These are phyloP conservation scores for Russula dissimulans DNA, from an alignment of 768 basidiomycete genomes.

Conservation along the genomic window DNA sequence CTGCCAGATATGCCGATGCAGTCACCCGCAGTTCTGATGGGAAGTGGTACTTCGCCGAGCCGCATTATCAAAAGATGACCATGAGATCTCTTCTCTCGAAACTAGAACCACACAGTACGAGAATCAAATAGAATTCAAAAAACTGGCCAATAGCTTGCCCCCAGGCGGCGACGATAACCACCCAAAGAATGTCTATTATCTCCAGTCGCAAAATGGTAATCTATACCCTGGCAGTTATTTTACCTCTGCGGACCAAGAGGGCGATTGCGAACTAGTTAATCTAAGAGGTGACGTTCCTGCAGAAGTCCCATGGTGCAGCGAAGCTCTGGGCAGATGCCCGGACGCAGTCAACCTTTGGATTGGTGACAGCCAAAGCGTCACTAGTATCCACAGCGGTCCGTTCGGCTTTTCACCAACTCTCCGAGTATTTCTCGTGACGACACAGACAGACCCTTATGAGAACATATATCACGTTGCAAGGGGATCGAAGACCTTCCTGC, in stretches of 20 bases:
- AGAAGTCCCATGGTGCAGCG: conserved; percentile 65
- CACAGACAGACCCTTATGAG: conserved; percentile 69
- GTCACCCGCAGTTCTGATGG: conserved; percentile 46
- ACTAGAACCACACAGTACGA: conserved; percentile 22
- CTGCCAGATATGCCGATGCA: conserved; percentile 64
- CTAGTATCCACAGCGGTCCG: conserved; percentile 80
- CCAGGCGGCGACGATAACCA: conserved; percentile 16
- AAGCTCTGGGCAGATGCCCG: conserved; percentile 63
- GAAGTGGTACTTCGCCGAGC: conserved; percentile 66
- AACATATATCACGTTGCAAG: conserved; percentile 86
- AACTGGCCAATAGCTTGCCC: neutral
- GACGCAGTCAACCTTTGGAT: conserved; percentile 96
- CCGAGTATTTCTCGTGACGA: neutral
- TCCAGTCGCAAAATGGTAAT: conserved; percentile 93
- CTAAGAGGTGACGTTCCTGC: conserved; percentile 58
- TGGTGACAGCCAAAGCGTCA: conserved; percentile 64
- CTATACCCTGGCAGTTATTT: conserved; percentile 46
- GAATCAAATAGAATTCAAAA: neutral
- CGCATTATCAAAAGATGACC: conserved; percentile 57
- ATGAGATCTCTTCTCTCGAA: conserved; percentile 44
- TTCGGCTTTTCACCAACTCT: neutral
- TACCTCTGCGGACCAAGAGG: conserved; percentile 24
- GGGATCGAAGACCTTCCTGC: conserved; percentile 76
- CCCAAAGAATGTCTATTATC: conserved; percentile 44
- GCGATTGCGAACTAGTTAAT: conserved; percentile 49